These are phyloP conservation scores for Verticillium dahliae DNA, from an alignment of 2,329 filamentous ascomycete genomes.

Conservation along the genomic window DNA sequence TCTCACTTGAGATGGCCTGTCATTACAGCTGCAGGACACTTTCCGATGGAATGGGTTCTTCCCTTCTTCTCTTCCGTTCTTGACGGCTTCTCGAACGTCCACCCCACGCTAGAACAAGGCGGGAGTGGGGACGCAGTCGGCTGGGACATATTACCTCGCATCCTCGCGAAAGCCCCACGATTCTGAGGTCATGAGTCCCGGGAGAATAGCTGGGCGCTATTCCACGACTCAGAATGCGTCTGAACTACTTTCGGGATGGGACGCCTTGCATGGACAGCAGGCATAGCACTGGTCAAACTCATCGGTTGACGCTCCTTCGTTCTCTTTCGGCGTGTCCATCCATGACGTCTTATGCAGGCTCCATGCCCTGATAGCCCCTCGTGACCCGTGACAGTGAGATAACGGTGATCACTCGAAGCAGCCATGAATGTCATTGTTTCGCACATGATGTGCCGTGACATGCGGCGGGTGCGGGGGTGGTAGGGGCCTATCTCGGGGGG, in stretches of 20 bases:
- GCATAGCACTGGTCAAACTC: not conserved
- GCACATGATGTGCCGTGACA: not conserved
- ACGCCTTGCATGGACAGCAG: not conserved
- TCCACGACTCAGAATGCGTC: not conserved
- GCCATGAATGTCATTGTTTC: not conserved
- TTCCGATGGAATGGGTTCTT: not conserved
- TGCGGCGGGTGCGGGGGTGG: not conserved
- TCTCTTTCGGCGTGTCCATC: not conserved
- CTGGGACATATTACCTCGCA: not conserved
- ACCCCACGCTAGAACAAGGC: not conserved
- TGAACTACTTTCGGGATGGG: not conserved
- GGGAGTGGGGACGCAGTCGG: not conserved
- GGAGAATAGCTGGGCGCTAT: not conserved
- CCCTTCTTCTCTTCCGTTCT: not conserved
- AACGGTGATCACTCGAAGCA: not conserved
- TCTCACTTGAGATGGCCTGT: not conserved
- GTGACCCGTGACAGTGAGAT: not conserved
- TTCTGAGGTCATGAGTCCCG: not conserved
- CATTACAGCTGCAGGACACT: not conserved
- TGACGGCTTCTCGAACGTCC: not conserved
- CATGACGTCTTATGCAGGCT: not conserved
- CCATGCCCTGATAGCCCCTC: not conserved
- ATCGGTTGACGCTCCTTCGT: not conserved
- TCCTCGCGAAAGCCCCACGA: not conserved
- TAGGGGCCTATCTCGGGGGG: constrained; percentile 1